Percentiles rank a stretch among this genome's conserved stretches.
phyloP scores from a whole-genome alignment of 495 filamentous ascomycete species.

The Penicillium argentinense region DNA sequence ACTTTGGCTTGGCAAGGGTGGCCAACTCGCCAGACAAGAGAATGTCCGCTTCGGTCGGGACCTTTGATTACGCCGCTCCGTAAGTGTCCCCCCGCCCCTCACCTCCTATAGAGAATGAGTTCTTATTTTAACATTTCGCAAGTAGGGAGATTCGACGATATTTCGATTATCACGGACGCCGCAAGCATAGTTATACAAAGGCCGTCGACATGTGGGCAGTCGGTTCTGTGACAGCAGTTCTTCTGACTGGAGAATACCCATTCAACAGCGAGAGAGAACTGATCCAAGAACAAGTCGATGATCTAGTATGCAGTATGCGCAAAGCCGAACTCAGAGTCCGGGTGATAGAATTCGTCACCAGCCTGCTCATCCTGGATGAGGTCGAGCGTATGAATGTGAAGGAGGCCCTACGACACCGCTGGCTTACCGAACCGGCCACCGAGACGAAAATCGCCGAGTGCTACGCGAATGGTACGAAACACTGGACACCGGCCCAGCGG shows the following conservation, averaged over 20 bases:
- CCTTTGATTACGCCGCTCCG: slow-evolving; percentile 68
- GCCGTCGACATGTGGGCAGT: slow-evolving; percentile 66
- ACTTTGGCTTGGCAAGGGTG: slow-evolving; percentile 66
- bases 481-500: slow-evolving; percentile 39
- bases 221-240: slow-evolving; percentile 49
- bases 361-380: slow-evolving; percentile 54
- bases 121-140: too few species aligned
- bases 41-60: slow-evolving; percentile 65
- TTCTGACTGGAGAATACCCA: slow-evolving; percentile 51
- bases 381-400: slow-evolving; percentile 50
- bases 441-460: slow-evolving; percentile 42
- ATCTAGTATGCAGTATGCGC: too few species aligned
- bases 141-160: too few species aligned
- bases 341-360: slow-evolving; percentile 52
- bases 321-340: slow-evolving; percentile 35
- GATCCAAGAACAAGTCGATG: slow-evolving; percentile 25
- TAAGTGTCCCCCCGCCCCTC: slow-evolving; percentile 56
- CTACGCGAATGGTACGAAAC: slow-evolving; percentile 44
- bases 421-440: slow-evolving; percentile 54
- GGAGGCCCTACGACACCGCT: slow-evolving; percentile 56
- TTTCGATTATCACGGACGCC: too few species aligned
- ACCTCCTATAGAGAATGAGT: too few species aligned
- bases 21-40: slow-evolving; percentile 38
- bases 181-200: too few species aligned
- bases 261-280: slow-evolving; percentile 26